Percentiles rank a stretch among this genome's conserved stretches.
Conservation (phyloP, 2,329 filamentous ascomycete genomes). For the Sclerotinia minor region DNA sequence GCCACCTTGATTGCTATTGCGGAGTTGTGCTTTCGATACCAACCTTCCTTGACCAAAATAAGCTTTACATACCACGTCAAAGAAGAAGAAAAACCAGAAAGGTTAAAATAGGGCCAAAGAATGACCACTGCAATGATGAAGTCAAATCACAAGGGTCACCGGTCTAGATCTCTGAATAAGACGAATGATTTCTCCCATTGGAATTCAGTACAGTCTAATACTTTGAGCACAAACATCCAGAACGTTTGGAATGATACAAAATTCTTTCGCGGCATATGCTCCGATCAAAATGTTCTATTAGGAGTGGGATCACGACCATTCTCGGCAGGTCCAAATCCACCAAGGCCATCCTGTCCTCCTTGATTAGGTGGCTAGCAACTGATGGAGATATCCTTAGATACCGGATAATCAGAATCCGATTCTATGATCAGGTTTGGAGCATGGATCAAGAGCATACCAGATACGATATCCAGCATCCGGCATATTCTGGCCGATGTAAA, state of each 20-base stretch:
- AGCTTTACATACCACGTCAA: not conserved
- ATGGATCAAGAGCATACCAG: conserved; percentile 30
- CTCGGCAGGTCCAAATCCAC: too few species aligned
- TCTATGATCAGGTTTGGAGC: conserved; percentile 1
- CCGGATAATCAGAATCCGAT: not conserved
- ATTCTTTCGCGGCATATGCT: not conserved
- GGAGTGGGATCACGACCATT: too few species aligned
- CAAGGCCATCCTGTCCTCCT: too few species aligned
- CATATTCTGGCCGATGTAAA: conserved; percentile 1
- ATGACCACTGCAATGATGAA: not conserved
- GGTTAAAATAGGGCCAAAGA: rapidly evolving
- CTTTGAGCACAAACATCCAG: not conserved
- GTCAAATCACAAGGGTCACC: not conserved
- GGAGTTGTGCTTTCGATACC: not conserved
- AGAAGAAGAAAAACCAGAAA: not conserved
- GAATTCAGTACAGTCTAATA: not conserved
- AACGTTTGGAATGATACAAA: not conserved
- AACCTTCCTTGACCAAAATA: not conserved
- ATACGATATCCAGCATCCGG: conserved; percentile 10
- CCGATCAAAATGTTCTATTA: too few species aligned
- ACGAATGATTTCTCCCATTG: not conserved
- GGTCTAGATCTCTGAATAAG: too few species aligned
- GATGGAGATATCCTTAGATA: too few species aligned
- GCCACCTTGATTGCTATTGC: too few species aligned
- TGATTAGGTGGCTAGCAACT: too few species aligned